phyloP scores from a whole-genome alignment of 2,329 filamentous ascomycete genomes.

The Pestalotiopsis sp. region DNA sequence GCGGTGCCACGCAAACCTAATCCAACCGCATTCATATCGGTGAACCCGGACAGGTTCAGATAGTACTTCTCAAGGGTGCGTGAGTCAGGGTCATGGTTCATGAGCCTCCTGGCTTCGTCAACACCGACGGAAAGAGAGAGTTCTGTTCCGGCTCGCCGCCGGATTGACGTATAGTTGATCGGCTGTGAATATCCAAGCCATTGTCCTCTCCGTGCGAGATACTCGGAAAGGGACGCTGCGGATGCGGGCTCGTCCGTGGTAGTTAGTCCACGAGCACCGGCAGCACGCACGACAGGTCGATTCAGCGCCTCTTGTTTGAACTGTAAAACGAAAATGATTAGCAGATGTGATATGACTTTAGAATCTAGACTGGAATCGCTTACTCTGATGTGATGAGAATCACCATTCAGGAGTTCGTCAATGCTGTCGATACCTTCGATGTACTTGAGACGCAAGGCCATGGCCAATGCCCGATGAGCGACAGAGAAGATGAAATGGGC shows the following conservation, averaged over 20 bases:
- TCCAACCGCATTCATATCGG: not conserved
- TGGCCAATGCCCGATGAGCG: too few species aligned
- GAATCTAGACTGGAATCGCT: too few species aligned
- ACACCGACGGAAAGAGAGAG: not conserved
- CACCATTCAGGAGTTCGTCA: too few species aligned
- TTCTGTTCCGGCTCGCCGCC: not conserved
- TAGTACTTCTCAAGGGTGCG: not conserved
- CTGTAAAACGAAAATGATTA: too few species aligned
- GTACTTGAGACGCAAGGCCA: too few species aligned
- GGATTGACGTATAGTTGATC: not conserved
- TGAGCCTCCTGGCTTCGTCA: not conserved
- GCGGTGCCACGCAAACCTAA: not conserved
- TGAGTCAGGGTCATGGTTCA: not conserved
- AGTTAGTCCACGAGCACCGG: too few species aligned
- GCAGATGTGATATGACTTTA: too few species aligned
- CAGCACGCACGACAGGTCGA: too few species aligned
- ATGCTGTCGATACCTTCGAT: too few species aligned
- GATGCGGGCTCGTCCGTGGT: not conserved
- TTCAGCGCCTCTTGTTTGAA: too few species aligned
- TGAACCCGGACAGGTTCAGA: not conserved
- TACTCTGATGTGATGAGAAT: too few species aligned
- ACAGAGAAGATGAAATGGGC: too few species aligned
- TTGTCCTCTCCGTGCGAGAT: not conserved
- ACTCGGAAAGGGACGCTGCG: not conserved
- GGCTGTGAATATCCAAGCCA: not conserved